Evolutionary conservation across 2,329 filamentous ascomycete species (phyloP), one percentile per base, ranked within the genome.

Genomic region (Trichophyton simii): DNA sequence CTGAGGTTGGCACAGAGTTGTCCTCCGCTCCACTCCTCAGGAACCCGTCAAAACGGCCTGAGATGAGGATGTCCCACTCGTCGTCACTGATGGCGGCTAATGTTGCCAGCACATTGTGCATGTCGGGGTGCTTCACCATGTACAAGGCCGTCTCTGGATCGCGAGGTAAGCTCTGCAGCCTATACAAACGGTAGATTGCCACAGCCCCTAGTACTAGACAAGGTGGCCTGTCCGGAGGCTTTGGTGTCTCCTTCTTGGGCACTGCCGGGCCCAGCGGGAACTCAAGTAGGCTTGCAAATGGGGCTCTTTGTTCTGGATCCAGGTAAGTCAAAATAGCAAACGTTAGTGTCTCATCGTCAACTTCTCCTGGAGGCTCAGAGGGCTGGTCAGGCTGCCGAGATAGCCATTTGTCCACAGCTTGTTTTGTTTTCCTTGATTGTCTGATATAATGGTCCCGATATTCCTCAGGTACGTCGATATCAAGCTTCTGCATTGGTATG

Each of bases 21-120:
- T 82, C 78, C 65, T 96, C 91, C 5, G 89, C 90, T 22, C 92
- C 92, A 52, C 90, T 95, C 84, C 92, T 95, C 20, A 96, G 80
- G 75, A 97, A 97, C 3, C 92, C 92, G 70, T 96, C 91, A 68
- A 97, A 97, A 31, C 92, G 87, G 31, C 92, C 92, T 0, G 92
- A 96, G 3, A 87, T 89, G 11, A 97, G 80, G 61, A 97, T 95
- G 65, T 96, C 92, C 92, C 92, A 97, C 73, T 97, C 92, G n/a
- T 89, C 88, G 55, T 86, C 83, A 70, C 87, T 94, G 67, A 97
- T 94, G 59, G 91, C 89, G 41, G 88, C 86, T 58, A 96, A 81
- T 0, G 92, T 96, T 46, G 89, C 86, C 2, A 97, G 83, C 36
- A 96, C 84, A 69, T 94, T 87, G 72, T 97, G 92, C 57, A 94